Percentiles rank a stretch among this genome's conserved stretches.
Evolutionary conservation across 305 asterid species (phyloP).

Genomic region (Fraxinus nigra): DNA sequence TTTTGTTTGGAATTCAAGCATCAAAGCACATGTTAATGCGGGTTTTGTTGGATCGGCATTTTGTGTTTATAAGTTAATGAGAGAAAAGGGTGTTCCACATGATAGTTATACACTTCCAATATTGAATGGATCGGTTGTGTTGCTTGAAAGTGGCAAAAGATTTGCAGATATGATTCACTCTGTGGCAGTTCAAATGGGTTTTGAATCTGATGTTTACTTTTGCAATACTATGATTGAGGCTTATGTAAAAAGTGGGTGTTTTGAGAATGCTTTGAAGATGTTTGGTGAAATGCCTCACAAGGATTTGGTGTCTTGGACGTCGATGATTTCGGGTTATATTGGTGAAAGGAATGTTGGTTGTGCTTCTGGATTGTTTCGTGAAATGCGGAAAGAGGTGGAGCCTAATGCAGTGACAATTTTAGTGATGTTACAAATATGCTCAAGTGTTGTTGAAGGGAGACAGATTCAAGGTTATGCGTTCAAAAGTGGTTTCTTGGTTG

Average conservation of each 20-base stretch:
- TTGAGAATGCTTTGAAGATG: conserved; percentile 34
- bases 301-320: conserved; percentile 55
- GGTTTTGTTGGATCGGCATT: conserved; percentile 32
- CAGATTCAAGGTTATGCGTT: conserved; percentile 39
- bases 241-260: conserved; percentile 20
- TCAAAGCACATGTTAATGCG: conserved; percentile 31
- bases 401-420: conserved; percentile 48
- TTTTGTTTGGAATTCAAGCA: conserved; percentile 37
- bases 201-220: conserved; percentile 39
- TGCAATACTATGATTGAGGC: conserved; percentile 35
- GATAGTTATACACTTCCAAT: conserved; percentile 49
- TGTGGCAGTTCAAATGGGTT: conserved; percentile 37
- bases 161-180: conserved; percentile 37
- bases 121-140: conserved; percentile 24
- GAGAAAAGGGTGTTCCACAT: conserved; percentile 33
- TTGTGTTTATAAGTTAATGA: conserved; percentile 36
- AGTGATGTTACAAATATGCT: conserved; percentile 34
- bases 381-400: conserved; percentile 35
- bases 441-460: conserved; percentile 22
- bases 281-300: conserved; percentile 41
- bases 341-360: conserved; percentile 22
- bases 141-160: conserved; percentile 18
- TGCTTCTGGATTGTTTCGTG: conserved; percentile 38
- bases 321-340: conserved; percentile 34
- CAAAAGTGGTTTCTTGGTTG: conserved; percentile 38